A percentile compares a stretch with the other conserved stretches of the same genome.
Conservation (phyloP, 768 basidiomycete species). For the Termitomyces sp. region DNA sequence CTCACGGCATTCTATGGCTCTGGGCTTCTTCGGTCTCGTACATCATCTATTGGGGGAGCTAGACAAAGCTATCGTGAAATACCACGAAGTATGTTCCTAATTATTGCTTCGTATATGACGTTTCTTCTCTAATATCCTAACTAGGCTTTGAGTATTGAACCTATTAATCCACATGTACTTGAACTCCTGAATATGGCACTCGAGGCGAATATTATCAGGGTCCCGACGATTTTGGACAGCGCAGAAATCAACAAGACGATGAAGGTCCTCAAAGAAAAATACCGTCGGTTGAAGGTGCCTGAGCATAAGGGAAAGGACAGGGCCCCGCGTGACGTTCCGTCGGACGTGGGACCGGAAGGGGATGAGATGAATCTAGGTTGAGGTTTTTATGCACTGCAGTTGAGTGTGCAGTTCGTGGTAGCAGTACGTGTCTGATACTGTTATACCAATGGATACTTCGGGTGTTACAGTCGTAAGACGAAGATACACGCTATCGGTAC, state of each 20-base stretch:
- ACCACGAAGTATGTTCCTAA: slow-evolving; percentile 71
- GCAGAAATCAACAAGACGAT: slow-evolving; percentile 26
- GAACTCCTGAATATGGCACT: slow-evolving; percentile 81
- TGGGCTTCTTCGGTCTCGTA: slow-evolving; percentile 88
- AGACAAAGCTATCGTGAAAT: slow-evolving; percentile 81
- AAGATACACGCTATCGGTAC: no score
- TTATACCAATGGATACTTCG: not conserved
- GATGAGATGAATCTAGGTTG: slow-evolving; percentile 26
- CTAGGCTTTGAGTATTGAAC: slow-evolving; percentile 76
- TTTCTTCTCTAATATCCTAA: slow-evolving; percentile 25
- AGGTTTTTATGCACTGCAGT: not conserved
- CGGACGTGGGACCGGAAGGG: slow-evolving; percentile 11
- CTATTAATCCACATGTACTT: slow-evolving; percentile 74
- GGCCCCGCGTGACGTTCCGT: slow-evolving; percentile 15
- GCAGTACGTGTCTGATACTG: not conserved
- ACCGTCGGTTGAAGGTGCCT: slow-evolving; percentile 17
- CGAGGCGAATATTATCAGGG: slow-evolving; percentile 34
- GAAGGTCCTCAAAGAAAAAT: slow-evolving; percentile 26
- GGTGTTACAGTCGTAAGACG: not conserved
- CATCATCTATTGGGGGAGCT: slow-evolving; percentile 69
- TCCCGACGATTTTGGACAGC: slow-evolving; percentile 14
- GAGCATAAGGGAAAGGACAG: slow-evolving; percentile 24
- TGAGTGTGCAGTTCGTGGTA: not conserved
- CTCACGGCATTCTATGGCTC: slow-evolving; percentile 74
- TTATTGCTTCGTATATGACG: not conserved